These are phyloP conservation scores for Apiospora sp. DNA, from an alignment of 2,329 filamentous ascomycete genomes.

Conservation along the genomic window DNA sequence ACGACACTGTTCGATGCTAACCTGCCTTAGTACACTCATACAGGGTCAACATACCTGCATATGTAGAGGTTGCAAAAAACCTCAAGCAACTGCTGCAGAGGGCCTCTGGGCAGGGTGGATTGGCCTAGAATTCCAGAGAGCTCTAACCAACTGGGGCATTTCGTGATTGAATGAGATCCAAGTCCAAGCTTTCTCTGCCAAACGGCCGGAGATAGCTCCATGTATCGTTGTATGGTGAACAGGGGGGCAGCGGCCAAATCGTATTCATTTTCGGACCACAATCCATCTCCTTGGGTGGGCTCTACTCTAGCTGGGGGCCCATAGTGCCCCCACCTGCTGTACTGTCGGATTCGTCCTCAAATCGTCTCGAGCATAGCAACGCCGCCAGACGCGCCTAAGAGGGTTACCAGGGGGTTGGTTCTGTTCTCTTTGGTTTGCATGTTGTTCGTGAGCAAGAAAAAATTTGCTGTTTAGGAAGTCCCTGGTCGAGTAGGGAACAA, in stretches of 20 bases:
- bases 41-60: too few relatives aligned
- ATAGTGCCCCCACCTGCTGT: neutral
- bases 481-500: neutral
- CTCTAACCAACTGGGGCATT: neutral
- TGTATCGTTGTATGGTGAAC: neutral
- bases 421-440: neutral
- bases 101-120: neutral
- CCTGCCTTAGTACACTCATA: too few relatives aligned
- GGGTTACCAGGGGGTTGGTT: neutral
- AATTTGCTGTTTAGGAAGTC: neutral
- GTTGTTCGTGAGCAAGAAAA: neutral
- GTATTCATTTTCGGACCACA: neutral
- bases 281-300: neutral
- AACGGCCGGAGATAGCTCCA: slow-evolving; percentile 12
- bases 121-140: neutral
- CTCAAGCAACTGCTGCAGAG: neutral
- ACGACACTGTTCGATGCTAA: neutral
- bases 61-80: neutral
- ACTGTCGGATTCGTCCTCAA: neutral
- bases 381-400: slow-evolving; percentile 9
- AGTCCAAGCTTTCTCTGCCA: slow-evolving; percentile 14
- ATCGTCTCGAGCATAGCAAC: neutral
- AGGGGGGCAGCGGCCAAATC: slow-evolving; percentile 8
- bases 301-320: neutral
- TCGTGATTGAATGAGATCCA: neutral